These are phyloP conservation scores for Amanita muscaria DNA, from an alignment of 768 basidiomycete species.

Conservation along the genomic window DNA sequence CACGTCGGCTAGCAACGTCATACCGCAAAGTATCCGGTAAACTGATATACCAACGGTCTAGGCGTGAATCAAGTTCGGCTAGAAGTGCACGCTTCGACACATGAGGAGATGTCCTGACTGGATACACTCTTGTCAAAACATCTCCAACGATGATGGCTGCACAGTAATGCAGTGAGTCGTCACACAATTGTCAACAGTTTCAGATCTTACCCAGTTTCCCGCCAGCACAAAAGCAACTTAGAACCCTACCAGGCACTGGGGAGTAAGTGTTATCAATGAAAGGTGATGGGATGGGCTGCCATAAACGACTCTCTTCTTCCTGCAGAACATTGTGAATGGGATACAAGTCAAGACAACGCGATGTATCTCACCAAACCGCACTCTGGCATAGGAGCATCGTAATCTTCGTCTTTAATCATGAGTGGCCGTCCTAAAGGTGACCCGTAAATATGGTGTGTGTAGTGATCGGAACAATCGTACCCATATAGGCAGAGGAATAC, in stretches of 20 bases:
- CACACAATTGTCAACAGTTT: neutral
- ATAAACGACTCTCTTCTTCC: conserved; percentile 50
- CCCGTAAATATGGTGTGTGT: conserved; percentile 8
- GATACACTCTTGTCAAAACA: conserved; percentile 62
- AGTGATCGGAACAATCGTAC: conserved; percentile 22
- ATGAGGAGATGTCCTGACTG: conserved; percentile 44
- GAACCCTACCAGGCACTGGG: conserved; percentile 38
- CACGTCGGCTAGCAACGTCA: conserved; percentile 45
- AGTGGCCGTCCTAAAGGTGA: conserved; percentile 49
- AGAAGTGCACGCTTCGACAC: conserved; percentile 41
- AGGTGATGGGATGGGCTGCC: conserved; percentile 38
- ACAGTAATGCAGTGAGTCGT: neutral
- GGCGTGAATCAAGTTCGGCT: conserved; percentile 48
- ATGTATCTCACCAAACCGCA: conserved; percentile 37
- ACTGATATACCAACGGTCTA: conserved; percentile 69
- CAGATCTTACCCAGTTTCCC: conserved; percentile 46
- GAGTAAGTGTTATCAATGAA: conserved; percentile 32
- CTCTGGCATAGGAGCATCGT: conserved; percentile 55
- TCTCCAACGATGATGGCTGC: conserved; percentile 59
- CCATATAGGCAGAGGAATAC: conserved; percentile 70
- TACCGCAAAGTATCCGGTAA: conserved; percentile 58
- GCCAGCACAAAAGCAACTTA: conserved; percentile 48
- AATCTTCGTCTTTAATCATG: conserved; percentile 60
- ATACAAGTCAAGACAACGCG: conserved; percentile 4
- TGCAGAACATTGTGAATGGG: conserved; percentile 23